Percentiles rank a stretch among this genome's conserved stretches.
phyloP scores from a whole-genome alignment of 2,329 filamentous ascomycete genomes.

The Didymella pomorum region DNA sequence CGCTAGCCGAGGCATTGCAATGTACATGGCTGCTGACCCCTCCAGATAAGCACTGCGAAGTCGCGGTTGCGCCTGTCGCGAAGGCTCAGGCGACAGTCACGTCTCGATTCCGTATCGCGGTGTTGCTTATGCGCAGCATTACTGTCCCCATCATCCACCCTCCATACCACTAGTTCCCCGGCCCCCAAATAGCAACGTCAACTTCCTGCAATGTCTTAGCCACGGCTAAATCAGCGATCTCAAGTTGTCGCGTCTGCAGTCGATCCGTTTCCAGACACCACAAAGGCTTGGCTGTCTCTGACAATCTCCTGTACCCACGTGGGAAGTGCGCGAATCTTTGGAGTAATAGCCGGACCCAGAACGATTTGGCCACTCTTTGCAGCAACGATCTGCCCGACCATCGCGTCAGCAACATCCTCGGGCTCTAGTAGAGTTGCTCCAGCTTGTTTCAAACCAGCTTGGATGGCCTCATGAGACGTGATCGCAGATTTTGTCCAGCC shows the following conservation, averaged over 20 bases:
- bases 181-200: slow-evolving; percentile 2
- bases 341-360: slow-evolving; percentile 41
- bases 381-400: slow-evolving; percentile 55
- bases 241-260: slow-evolving; percentile 23
- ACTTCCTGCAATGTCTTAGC: not conserved
- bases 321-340: slow-evolving; percentile 41
- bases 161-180: not conserved
- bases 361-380: slow-evolving; percentile 54
- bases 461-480: slow-evolving; percentile 36
- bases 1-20: slow-evolving; percentile 13
- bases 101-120: not conserved
- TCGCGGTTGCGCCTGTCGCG: slow-evolving; percentile 1
- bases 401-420: slow-evolving; percentile 52
- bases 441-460: slow-evolving; percentile 42
- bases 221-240: not conserved
- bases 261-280: slow-evolving; percentile 39
- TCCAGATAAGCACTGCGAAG: slow-evolving; percentile 3
- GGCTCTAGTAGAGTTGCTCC: slow-evolving; percentile 50
- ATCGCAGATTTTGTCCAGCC: slow-evolving; percentile 54
- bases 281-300: slow-evolving; percentile 41
- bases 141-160: slow-evolving; percentile 1
- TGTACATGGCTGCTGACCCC: slow-evolving; percentile 12
- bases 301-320: slow-evolving; percentile 47
- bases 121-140: slow-evolving; percentile 1
- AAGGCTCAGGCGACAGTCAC: slow-evolving; percentile 9